Base-by-base conservation (phyloP, 208 protist genomes). In the Blastocrithidia nonstop region DNA sequence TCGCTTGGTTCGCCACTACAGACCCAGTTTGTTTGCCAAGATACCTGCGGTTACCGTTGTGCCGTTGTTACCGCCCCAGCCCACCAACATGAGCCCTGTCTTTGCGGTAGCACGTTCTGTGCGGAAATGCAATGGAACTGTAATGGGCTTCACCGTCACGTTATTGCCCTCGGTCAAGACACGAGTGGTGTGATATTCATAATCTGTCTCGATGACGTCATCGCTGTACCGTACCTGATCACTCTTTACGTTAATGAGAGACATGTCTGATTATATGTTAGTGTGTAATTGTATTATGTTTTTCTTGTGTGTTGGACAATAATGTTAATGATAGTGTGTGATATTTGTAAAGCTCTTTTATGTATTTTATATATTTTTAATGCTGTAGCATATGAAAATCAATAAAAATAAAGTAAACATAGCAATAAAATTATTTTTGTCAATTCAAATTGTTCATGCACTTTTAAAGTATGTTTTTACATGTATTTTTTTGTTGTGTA, bases 1-100 rank as follows among this genome's bases (percentile, higher is more conserved):
- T 21, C 50, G 41, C 39, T 94, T 89, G 6, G 94, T 97, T 24
- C 86, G 56, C 97, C 97, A 99, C 16, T 50, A 57, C 11, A 99
- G 47, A 27, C 50, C 61, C 41, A 77, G 63, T 45, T 91, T 64
- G 75, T 99, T 98, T 32, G 97, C 97, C 22, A 98, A 45, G 54
- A 97, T 78, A 21, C 85, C 87, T n/a, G 89, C 96, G 16, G 93
- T 96, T 13, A 99, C 57, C 1, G 97, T 99, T n/a, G 92, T 89
- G 42, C 97, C 97, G 80, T 99, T 99, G 84, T 99, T 99, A 54
- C 97, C 97, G 54, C 95, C 93, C 62, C 80, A 89, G 48, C 97
- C 97, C 41, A 99, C 80, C 32, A 98, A 52, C 92, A 98, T 96
- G 20, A 95, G 37, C 42, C 96, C 96, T 22, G 81, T 40, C 16